Percentiles rank a stretch among this genome's conserved stretches.
These are phyloP conservation scores for Nothophaeocryptopus gaeumannii DNA, from an alignment of 2,329 filamentous ascomycete genomes.

Conservation along the genomic window DNA sequence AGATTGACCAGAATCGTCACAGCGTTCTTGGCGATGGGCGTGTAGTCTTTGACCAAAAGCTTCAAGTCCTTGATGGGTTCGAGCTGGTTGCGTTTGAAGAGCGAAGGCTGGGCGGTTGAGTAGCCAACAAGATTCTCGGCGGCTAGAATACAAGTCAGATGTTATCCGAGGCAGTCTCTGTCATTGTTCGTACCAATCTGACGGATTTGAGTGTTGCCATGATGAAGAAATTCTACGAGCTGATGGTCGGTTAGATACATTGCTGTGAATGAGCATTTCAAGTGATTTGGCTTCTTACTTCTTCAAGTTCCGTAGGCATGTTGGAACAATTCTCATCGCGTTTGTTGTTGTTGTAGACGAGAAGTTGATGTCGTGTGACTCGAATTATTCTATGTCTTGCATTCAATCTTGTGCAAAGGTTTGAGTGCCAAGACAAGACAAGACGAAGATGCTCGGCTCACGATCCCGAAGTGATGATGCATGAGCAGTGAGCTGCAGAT, in stretches of 20 bases:
- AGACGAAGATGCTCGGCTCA: no score
- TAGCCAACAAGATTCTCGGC: conserved; percentile 85
- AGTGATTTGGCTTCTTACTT: conserved; percentile 34
- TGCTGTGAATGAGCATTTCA: no score
- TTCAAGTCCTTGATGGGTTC: conserved; percentile 84
- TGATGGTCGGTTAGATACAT: conserved; percentile 12
- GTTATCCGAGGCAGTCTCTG: neutral
- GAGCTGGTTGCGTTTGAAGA: conserved; percentile 81
- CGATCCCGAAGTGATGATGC: no score
- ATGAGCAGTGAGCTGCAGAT: no score
- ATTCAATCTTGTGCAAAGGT: no score
- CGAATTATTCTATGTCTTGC: no score
- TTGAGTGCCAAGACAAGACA: no score
- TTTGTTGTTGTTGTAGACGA: no score
- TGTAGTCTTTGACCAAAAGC: conserved; percentile 77
- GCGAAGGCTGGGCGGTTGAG: conserved; percentile 67
- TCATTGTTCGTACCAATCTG: conserved; percentile 59
- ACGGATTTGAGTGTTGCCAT: conserved; percentile 75
- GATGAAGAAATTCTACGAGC: conserved; percentile 18
- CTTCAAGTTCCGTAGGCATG: conserved; percentile 53
- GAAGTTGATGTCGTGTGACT: no score
- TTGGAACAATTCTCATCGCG: conserved; percentile 6
- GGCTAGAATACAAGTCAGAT: conserved; percentile 49
- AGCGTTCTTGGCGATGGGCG: conserved; percentile 91
- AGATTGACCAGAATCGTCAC: conserved; percentile 87